These are phyloP conservation scores for Fennellomyces sp. DNA, from an alignment of 371 early-diverging fungal species.

Conservation along the genomic window DNA sequence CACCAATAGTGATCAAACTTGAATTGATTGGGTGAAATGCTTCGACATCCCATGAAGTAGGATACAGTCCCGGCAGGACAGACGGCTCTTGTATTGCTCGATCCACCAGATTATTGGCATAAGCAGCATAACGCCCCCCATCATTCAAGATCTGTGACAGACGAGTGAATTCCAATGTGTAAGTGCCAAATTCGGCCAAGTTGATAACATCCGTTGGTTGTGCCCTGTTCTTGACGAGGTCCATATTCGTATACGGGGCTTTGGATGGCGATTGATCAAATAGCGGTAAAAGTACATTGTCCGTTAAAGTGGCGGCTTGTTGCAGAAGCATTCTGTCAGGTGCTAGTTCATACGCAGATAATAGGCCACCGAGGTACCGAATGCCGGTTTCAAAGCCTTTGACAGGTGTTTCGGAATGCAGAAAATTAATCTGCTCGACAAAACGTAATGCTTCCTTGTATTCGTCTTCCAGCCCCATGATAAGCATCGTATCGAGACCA, in stretches of 20 bases:
- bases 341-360: conserved; percentile 61
- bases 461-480: conserved; percentile 78
- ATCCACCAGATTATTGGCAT: conserved; percentile 54
- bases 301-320: conserved; percentile 77
- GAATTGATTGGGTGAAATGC: conserved; percentile 29
- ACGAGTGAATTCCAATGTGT: conserved; percentile 83
- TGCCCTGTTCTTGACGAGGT: conserved; percentile 49
- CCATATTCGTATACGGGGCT: conserved; percentile 74
- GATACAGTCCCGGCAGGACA: conserved; percentile 58
- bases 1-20: conserved; percentile 49
- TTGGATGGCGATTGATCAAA: conserved; percentile 65
- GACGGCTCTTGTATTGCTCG: conserved; percentile 31
- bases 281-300: conserved; percentile 68
- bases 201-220: conserved; percentile 11
- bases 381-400: conserved; percentile 77
- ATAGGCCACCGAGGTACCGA: conserved; percentile 70
- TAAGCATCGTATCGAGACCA: conserved; percentile 79
- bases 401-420: conserved; percentile 11
- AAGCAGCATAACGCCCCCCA: conserved; percentile 53
- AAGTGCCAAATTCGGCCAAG: conserved; percentile 82
- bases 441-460: conserved; percentile 48
- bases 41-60: conserved; percentile 29
- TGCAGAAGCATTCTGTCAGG: conserved; percentile 59
- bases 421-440: conserved; percentile 62
- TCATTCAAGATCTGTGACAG: conserved; percentile 73